phyloP scores from a whole-genome alignment of 1,284 basidiomycete species.

The Cutaneotrichosporon sp. region DNA sequence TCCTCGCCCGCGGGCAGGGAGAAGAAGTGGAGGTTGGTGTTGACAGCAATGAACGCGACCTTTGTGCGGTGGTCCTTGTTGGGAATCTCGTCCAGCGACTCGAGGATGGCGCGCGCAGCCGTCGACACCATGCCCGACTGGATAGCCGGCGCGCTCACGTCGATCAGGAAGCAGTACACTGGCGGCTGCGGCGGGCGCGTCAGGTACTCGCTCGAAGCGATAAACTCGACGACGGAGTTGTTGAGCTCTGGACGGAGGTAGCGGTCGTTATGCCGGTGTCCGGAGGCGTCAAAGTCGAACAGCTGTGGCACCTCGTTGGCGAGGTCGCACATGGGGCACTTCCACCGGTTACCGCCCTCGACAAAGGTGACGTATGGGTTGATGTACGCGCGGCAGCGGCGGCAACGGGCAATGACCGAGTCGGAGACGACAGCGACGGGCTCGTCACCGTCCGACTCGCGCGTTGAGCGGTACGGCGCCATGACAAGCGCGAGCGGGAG shows the following conservation, averaged over 20 bases:
- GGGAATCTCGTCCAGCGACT: constrained; percentile 90
- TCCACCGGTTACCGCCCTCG: constrained; percentile 97
- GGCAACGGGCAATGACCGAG: constrained; percentile 93
- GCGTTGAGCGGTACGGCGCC: constrained; percentile 81
- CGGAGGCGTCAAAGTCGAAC: constrained; percentile 95
- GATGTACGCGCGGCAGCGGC: constrained; percentile 96
- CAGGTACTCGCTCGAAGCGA: constrained; percentile 99
- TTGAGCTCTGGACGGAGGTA: constrained; percentile 94
- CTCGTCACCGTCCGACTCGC: constrained; percentile 52
- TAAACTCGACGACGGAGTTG: constrained; percentile 87
- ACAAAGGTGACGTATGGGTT: constrained; percentile 99
- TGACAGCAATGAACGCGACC: constrained; percentile 87
- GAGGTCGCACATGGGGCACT: constrained; percentile 98
- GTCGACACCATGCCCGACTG: constrained; percentile 97
- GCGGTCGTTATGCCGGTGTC: constrained; percentile 90
- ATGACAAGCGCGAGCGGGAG: constrained; percentile 86
- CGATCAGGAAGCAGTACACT: constrained; percentile 94
- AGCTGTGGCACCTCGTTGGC: constrained; percentile 98
- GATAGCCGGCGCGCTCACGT: constrained; percentile 87
- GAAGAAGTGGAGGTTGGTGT: constrained; percentile 94
- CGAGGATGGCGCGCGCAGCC: constrained; percentile 89
- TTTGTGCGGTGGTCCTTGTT: constrained; percentile 92
- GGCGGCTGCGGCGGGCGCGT: constrained; percentile 94
- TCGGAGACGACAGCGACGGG: constrained; percentile 84
- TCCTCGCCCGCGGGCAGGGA: constrained; percentile 67